Evolutionary conservation across 2,329 filamentous ascomycete genomes (phyloP), one percentile per base, ranked within the genome.

Genomic region (Colletotrichum echinochloae): DNA sequence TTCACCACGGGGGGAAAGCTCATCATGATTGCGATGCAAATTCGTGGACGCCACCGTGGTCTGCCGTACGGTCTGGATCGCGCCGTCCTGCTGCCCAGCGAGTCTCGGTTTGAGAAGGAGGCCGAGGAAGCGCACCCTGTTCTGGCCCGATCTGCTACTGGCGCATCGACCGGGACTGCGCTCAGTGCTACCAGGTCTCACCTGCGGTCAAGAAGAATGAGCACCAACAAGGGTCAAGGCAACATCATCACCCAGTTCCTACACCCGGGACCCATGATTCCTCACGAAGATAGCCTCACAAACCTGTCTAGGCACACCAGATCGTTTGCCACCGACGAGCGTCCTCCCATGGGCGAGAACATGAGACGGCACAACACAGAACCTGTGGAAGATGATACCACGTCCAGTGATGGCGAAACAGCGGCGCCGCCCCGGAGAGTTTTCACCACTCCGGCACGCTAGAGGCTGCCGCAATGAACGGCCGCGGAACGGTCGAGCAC

Each of bases 1-100:
- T 98, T 99, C 79, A 89, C 87, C 16, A 87, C 91, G 0, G 81
- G 97, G 80, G 94, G 78, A 80, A 92, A 92, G 76, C 85, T 92
- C 1, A 86, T 92, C 73, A 89, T 92, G 63, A 86, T 92, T 67
- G 89, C 89, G 37, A 91, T 92, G 89, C 88, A 91, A 81, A 87
- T 92, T 66, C 90, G 90, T 79, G 90, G 90, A 7, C 87, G 90
- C 2, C 90, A 92, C 75, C 88, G 90, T 77, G 90, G 90, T 64
- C 81, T 92, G 5, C 90, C 90, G 0, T 92, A 92, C 75, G 89
- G 89, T 4, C 84, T 91, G 2, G 88, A 90, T 75, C 84, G 87
- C n/a, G 88, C 88, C 55, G 87, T 90, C 12, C 81, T 90, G 12
- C 79, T 90, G 20, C 88, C 88, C 5, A 88, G 85, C 76, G 87